phyloP scores from a whole-genome alignment of 805 yeast genomes.

The Teunomyces gatunensis region DNA sequence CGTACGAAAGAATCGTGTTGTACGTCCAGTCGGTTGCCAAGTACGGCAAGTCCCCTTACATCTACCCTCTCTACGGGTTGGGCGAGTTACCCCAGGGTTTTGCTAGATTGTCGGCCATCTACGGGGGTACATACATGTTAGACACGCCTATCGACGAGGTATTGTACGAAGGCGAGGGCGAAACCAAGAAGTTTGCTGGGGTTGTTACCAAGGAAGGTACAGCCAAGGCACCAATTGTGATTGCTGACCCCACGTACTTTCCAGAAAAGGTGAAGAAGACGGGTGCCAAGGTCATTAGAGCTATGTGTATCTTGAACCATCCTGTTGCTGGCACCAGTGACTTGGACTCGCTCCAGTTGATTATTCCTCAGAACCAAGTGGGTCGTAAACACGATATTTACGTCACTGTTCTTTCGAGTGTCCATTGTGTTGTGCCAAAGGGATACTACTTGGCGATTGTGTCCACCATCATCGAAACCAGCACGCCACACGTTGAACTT shows the following conservation, averaged over 20 bases:
- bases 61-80: slow-evolving; percentile 92
- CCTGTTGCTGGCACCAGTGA: slow-evolving; percentile 81
- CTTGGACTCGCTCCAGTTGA: slow-evolving; percentile 87
- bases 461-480: slow-evolving; percentile 92
- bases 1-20: slow-evolving; percentile 79
- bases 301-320: slow-evolving; percentile 86
- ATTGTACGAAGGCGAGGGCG: slow-evolving; percentile 65
- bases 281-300: slow-evolving; percentile 74
- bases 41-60: slow-evolving; percentile 94
- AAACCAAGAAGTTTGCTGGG: slow-evolving; percentile 69
- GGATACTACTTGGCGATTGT: slow-evolving; percentile 91
- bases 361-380: slow-evolving; percentile 95
- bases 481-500: slow-evolving; percentile 85
- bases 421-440: slow-evolving; percentile 86
- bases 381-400: slow-evolving; percentile 92
- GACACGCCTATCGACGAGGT: slow-evolving; percentile 94
- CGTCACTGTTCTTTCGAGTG: slow-evolving; percentile 83
- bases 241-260: slow-evolving; percentile 98
- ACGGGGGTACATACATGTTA: slow-evolving; percentile 98
- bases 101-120: slow-evolving; percentile 93
- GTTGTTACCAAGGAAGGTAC: slow-evolving; percentile 88
- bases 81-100: slow-evolving; percentile 99
- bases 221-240: slow-evolving; percentile 89
- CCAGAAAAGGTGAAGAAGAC: slow-evolving; percentile 75
- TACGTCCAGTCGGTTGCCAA: slow-evolving; percentile 90